Percentiles rank a stretch among this genome's conserved stretches.
These are phyloP conservation scores for Chloranthus sessilifolius DNA, from an alignment of 164 flowering plant species.

Conservation along the genomic window DNA sequence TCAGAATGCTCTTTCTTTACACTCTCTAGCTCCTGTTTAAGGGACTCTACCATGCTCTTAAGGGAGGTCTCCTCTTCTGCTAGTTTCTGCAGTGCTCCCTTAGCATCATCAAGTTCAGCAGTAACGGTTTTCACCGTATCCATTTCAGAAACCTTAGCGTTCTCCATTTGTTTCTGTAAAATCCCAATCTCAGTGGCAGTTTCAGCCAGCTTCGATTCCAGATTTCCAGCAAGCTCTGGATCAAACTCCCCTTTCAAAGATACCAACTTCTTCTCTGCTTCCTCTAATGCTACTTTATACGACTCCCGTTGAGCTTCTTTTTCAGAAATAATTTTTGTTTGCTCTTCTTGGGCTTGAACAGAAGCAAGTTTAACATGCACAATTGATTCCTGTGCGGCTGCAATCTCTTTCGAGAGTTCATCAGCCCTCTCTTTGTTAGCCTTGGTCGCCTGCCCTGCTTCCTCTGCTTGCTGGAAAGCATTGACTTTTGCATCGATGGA, in stretches of 20 bases:
- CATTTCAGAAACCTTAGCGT: constrained; percentile 54
- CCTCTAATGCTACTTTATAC: constrained; percentile 48
- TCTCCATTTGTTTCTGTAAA: constrained; percentile 51
- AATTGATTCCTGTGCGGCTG: constrained; percentile 45
- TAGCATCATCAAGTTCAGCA: constrained; percentile 72
- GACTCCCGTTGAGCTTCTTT: constrained; percentile 53
- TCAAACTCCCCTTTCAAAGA: constrained; percentile 49
- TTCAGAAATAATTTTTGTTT: constrained; percentile 44
- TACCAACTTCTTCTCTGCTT: constrained; percentile 46
- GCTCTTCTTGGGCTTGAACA: constrained; percentile 55
- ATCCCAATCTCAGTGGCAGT: constrained; percentile 39
- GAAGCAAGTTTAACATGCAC: constrained; percentile 61
- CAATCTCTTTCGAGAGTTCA: constrained; percentile 68
- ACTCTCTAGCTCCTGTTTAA: constrained; percentile 64
- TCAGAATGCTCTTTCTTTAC: constrained; percentile 70
- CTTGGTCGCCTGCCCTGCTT: constrained; percentile 50
- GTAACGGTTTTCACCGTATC: constrained; percentile 59
- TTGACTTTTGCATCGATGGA: constrained; percentile 45
- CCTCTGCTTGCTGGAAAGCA: constrained; percentile 53
- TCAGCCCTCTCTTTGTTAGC: constrained; percentile 43
- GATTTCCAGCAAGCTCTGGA: constrained; percentile 39
- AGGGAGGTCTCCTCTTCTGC: constrained; percentile 73
- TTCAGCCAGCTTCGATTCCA: constrained; percentile 50
- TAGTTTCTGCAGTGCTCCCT: constrained; percentile 62
- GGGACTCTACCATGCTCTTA: constrained; percentile 52